Percentiles rank a stretch among this genome's conserved stretches.
Evolutionary conservation across 2,329 filamentous ascomycete genomes (phyloP).

Genomic region (Cytospora piceicola): DNA sequence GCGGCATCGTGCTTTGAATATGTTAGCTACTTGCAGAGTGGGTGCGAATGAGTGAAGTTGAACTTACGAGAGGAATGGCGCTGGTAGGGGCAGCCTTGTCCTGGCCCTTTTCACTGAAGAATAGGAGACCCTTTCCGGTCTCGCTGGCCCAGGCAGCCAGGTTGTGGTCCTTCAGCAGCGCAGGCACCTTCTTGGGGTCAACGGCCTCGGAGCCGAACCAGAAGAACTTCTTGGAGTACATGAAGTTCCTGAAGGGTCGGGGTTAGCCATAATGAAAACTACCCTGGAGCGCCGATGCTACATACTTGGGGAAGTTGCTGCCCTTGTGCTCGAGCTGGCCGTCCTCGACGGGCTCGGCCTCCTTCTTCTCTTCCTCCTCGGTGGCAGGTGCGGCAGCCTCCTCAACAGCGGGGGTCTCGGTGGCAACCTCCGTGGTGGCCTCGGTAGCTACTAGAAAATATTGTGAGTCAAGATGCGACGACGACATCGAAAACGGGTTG

Average conservation of each 20-base stretch:
- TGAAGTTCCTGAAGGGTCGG: conserved; percentile 68
- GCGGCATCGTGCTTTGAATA: conserved; percentile 57
- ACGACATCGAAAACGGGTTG: background rate
- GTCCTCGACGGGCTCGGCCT: conserved; percentile 66
- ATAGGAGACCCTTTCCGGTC: conserved; percentile 94
- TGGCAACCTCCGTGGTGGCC: conserved; percentile 41
- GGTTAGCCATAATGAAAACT: conserved; percentile 33
- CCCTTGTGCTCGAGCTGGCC: conserved; percentile 91
- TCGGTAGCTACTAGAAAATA: conserved; percentile 30
- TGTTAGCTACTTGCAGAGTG: background rate
- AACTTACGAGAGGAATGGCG: conserved; percentile 81
- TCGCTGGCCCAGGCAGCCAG: conserved; percentile 87
- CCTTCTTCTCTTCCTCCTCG: conserved; percentile 48
- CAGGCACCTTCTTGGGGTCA: conserved; percentile 71
- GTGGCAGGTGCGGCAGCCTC: conserved; percentile 39
- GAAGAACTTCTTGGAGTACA: conserved; percentile 93
- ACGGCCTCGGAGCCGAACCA: conserved; percentile 78
- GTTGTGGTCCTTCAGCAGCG: conserved; percentile 82
- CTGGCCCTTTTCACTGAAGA: conserved; percentile 81
- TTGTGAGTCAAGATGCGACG: conserved; percentile 2
- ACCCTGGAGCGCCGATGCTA: conserved; percentile 18
- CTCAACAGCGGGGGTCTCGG: conserved; percentile 46
- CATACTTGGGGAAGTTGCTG: conserved; percentile 84
- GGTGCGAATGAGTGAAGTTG: background rate
- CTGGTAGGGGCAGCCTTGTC: conserved; percentile 82